Conservation (phyloP, 2,329 filamentous ascomycete species). For the Lachnum nothofagi region DNA sequence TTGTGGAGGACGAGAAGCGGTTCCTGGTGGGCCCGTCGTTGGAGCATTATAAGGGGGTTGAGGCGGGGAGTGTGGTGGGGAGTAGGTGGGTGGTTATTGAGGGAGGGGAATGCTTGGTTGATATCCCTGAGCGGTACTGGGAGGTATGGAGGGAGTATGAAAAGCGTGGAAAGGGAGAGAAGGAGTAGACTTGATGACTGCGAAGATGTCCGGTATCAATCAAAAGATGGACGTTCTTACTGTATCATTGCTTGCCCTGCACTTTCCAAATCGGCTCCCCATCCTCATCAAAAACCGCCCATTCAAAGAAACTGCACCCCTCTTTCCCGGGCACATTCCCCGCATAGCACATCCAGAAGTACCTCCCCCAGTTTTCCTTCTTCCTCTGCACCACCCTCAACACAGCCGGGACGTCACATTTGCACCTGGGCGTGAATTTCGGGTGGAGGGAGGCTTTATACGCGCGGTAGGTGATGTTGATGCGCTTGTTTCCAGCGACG, state of each 20-base stretch:
- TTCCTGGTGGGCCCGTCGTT: slow-evolving; percentile 22
- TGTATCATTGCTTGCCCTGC: neutral
- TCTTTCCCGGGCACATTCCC: slow-evolving; percentile 64
- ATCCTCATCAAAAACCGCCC: slow-evolving; percentile 82
- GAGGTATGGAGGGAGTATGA: slow-evolving; percentile 26
- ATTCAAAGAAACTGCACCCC: slow-evolving; percentile 73
- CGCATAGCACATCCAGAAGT: slow-evolving; percentile 92
- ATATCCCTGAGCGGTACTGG: slow-evolving; percentile 21
- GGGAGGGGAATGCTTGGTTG: slow-evolving; percentile 19
- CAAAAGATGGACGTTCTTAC: too few relatives aligned
- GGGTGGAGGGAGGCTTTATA: slow-evolving; percentile 77
- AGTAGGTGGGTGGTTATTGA: slow-evolving; percentile 22
- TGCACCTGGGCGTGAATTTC: slow-evolving; percentile 69
- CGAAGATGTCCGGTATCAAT: too few relatives aligned
- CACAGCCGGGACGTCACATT: slow-evolving; percentile 62
- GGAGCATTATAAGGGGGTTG: slow-evolving; percentile 18
- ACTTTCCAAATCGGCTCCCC: slow-evolving; percentile 65
- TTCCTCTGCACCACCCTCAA: slow-evolving; percentile 77
- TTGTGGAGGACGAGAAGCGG: slow-evolving; percentile 19
- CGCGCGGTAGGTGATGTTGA: slow-evolving; percentile 91
- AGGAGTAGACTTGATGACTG: neutral
- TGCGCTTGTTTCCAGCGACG: slow-evolving; percentile 69
- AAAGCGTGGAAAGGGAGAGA: neutral
- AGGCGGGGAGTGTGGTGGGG: slow-evolving; percentile 13
- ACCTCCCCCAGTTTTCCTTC: slow-evolving; percentile 68